A percentile compares a stretch with the other conserved stretches of the same genome.
Conservation (phyloP, 1,139 yeast species). For the Geotrichum klebahnii region DNA sequence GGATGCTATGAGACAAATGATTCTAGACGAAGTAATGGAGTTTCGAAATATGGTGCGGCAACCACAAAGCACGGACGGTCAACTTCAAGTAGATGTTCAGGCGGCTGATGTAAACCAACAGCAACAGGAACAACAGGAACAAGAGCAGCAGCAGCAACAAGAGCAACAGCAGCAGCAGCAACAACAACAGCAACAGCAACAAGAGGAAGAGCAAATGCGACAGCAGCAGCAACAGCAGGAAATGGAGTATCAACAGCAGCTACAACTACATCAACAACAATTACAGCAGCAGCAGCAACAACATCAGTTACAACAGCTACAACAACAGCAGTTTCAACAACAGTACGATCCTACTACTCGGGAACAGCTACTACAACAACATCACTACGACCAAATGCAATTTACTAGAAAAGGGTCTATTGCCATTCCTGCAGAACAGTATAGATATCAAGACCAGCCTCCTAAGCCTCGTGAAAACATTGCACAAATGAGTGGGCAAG, state of each 20-base stretch:
- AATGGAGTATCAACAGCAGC: slow-evolving; percentile 30
- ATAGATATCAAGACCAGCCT: slow-evolving; percentile 43
- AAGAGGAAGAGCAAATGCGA: slow-evolving; percentile 25
- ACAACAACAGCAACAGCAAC: slow-evolving; percentile 24
- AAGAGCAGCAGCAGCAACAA: slow-evolving; percentile 26
- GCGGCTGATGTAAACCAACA: slow-evolving; percentile 24
- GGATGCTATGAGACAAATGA: slow-evolving; percentile 69
- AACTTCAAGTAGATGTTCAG: slow-evolving; percentile 31
- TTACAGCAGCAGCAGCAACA: slow-evolving; percentile 29
- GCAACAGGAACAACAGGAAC: slow-evolving; percentile 27
- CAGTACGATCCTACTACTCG: slow-evolving; percentile 23
- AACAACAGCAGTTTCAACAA: slow-evolving; percentile 25
- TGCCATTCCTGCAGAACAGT: slow-evolving; percentile 38
- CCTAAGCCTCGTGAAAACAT: slow-evolving; percentile 45
- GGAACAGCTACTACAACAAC: slow-evolving; percentile 29
- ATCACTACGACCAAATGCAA: slow-evolving; percentile 14
- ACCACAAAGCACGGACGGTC: slow-evolving; percentile 66
- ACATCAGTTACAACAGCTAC: slow-evolving; percentile 23
- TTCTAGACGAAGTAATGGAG: slow-evolving; percentile 70
- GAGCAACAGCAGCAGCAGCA: slow-evolving; percentile 26
- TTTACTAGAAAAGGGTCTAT: slow-evolving; percentile 21
- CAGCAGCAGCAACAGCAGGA: slow-evolving; percentile 26
- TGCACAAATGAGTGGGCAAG: slow-evolving; percentile 27
- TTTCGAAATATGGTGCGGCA: slow-evolving; percentile 76
- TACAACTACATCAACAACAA: slow-evolving; percentile 30